A percentile compares a stretch with the other conserved stretches of the same genome.
Conservation (phyloP, 129 eudicot genomes). For the Mikania micrantha region DNA sequence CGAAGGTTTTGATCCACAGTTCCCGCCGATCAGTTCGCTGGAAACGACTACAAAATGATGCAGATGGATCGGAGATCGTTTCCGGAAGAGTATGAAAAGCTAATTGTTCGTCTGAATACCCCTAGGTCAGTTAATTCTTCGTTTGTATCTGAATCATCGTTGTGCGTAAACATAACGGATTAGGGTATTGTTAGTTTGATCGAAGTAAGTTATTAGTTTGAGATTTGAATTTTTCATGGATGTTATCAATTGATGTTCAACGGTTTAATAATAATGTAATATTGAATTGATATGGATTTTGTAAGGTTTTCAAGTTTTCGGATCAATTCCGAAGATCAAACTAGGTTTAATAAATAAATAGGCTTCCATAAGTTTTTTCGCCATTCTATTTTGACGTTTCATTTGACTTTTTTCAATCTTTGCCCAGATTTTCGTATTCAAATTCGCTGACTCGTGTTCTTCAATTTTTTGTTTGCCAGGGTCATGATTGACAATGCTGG, state of each 20-base stretch:
- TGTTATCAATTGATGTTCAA: no score
- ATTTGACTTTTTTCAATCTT: neutral
- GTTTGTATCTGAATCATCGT: neutral
- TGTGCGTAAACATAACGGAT: no score
- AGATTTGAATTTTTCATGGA: no score
- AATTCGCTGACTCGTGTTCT: conserved; percentile 11
- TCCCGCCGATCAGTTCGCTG: neutral
- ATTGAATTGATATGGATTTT: neutral
- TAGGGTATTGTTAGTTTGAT: no score
- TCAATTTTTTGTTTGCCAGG: conserved; percentile 46
- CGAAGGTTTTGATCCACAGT: neutral
- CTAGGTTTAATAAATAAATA: neutral
- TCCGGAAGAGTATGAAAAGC: conserved; percentile 84
- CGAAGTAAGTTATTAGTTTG: neutral
- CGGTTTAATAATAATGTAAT: no score
- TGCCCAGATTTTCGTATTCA: neutral
- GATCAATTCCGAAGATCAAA: neutral
- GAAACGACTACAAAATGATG: conserved; percentile 15
- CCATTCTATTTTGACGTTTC: conserved; percentile 26
- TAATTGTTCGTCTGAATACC: conserved; percentile 62
- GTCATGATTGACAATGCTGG: conserved; percentile 91
- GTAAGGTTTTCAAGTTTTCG: neutral
- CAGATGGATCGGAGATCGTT: conserved; percentile 63
- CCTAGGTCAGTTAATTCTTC: conserved; percentile 50
- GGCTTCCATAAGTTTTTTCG: conserved; percentile 9